These are phyloP conservation scores for Penicillium odoratum DNA, from an alignment of 495 filamentous ascomycete species.

Conservation along the genomic window DNA sequence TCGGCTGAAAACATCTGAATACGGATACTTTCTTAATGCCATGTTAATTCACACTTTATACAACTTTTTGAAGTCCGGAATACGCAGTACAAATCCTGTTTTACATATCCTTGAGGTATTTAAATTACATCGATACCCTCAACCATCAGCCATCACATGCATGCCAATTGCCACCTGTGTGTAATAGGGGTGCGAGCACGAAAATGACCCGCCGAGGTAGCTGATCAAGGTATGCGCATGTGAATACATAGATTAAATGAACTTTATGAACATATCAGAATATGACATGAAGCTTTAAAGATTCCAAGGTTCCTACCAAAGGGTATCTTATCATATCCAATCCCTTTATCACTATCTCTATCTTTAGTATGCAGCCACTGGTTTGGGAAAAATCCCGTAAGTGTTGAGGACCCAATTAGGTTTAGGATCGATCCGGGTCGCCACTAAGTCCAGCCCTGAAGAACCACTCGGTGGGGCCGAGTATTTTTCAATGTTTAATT, in stretches of 20 bases:
- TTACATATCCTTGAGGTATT: neutral
- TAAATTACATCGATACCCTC: neutral
- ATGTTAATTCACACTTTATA: too few relatives aligned
- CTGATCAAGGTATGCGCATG: conserved; percentile 2
- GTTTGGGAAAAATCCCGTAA: neutral
- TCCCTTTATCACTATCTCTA: too few relatives aligned
- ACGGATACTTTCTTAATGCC: too few relatives aligned
- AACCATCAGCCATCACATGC: conserved; percentile 12
- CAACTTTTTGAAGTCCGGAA: too few relatives aligned
- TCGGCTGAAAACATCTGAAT: neutral
- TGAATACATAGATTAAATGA: neutral
- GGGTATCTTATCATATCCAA: too few relatives aligned
- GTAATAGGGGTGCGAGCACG: conserved; percentile 11
- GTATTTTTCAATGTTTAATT: neutral
- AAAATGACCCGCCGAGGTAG: conserved; percentile 30
- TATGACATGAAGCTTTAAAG: too few relatives aligned
- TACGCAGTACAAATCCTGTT: too few relatives aligned
- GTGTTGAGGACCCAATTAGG: conserved; percentile 6
- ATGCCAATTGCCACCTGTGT: conserved; percentile 19
- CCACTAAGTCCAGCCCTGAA: neutral
- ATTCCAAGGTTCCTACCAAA: too few relatives aligned
- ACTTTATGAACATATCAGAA: neutral
- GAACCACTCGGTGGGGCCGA: neutral
- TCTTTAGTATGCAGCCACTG: too few relatives aligned
- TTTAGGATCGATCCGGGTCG: conserved; percentile 1